Evolutionary conservation across 2,329 filamentous ascomycete species (phyloP), one percentile per base, ranked within the genome.

Genomic region (Monilinia laxa): DNA sequence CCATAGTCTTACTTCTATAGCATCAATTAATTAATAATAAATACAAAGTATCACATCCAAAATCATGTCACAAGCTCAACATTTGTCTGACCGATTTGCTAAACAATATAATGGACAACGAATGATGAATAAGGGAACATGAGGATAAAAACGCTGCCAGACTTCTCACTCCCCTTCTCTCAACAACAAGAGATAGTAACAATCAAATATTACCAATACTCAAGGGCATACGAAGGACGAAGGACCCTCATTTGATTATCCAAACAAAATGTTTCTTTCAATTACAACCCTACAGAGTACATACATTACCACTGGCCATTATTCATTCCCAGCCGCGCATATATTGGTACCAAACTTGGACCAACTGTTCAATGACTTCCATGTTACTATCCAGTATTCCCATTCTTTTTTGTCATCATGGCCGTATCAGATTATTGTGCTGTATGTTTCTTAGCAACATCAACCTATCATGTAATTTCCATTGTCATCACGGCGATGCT

Each of bases 21-120:
- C 7, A 49, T 49, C 42, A 59, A 59, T 49, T 35, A 11, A 60
- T 60, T 25, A 51, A 60, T 51, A 51, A 60, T 20, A 51, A 38
- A 25, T 60, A 4, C n/a, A 25, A 18, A 10, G 10, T 11, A 38
- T 11, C 6, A n/a, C 38, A 51, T 25, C 58, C 23, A 4, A 38
- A 20, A 60, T 38, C 3, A 60, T 35, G 58, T 60, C 58, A 60
- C 58, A 38, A 51, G 58, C 58, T 38, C 45, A 51, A 11, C 23
- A 45, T 58, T 23, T 12, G 35, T 14, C 42, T 38, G 25, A 38
- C 23, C 20, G 28, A 20, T 49, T 47, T 35, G 14, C 20, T 49
- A 18, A 60, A 38, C 12, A n/a, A 49, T 23, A 20, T 35, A 28
- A 23, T 9, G 31, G 7, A 6, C 7, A 31, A 31, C 3, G 28